phyloP scores from a whole-genome alignment of 2,329 filamentous ascomycete genomes.

The Phaeophleospora eucalypticola region DNA sequence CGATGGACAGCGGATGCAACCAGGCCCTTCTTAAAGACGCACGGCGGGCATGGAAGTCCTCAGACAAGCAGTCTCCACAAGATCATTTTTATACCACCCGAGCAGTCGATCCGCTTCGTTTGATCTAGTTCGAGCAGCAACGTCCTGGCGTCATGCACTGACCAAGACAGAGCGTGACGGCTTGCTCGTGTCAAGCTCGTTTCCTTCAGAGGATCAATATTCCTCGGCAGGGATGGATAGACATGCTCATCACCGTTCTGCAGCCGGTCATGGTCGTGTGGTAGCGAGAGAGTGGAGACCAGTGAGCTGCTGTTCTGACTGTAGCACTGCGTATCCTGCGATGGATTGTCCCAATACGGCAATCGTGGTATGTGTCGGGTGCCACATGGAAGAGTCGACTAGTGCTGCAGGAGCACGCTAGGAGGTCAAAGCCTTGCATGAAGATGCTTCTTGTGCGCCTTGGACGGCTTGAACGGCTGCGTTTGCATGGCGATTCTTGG shows the following conservation, averaged over 20 bases:
- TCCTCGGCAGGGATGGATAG: neutral
- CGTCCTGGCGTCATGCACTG: neutral
- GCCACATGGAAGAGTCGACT: neutral
- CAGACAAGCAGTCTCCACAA: neutral
- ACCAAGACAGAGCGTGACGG: neutral
- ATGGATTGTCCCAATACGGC: neutral
- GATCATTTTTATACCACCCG: slow-evolving; percentile 2
- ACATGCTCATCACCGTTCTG: slow-evolving; percentile 2
- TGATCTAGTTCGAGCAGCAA: neutral
- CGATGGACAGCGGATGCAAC: slow-evolving; percentile 1
- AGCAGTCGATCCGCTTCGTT: neutral
- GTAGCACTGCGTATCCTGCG: neutral
- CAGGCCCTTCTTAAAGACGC: slow-evolving; percentile 2
- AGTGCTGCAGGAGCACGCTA: neutral
- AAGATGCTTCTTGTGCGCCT: too few relatives aligned
- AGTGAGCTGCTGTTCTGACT: neutral
- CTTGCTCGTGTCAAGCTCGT: too few relatives aligned
- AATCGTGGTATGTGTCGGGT: neutral
- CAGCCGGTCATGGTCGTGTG: neutral
- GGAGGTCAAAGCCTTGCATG: neutral
- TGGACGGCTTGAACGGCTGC: neutral
- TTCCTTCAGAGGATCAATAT: slow-evolving; percentile 5
- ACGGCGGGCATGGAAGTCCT: neutral
- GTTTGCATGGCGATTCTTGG: neutral
- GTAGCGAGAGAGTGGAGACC: neutral